Evolutionary conservation across 495 filamentous ascomycete species (phyloP), one percentile per base, ranked within the genome.

Genomic region (Astrothelium macrocarpum): DNA sequence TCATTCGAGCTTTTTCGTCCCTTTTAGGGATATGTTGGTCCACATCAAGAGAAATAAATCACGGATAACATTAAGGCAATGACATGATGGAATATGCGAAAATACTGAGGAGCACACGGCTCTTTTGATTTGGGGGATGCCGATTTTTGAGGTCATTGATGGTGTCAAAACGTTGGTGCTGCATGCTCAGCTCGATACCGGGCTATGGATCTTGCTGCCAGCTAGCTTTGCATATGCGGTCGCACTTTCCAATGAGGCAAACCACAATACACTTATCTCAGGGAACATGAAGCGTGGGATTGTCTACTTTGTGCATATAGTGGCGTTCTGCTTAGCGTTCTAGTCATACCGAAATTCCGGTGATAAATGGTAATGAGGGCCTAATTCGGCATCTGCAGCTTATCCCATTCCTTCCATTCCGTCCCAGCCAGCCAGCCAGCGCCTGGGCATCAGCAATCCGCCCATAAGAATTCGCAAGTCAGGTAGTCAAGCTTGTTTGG

Each of bases 301-400:
- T 9, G 49, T 26, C 2, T n/a, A 56, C 10, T 20, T 56, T 26
- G 25, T 56, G 49, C 49, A 56, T 56, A 11, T 29, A 56, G 29
- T 56, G 49, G 49, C 49, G 49, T 56, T 28, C 25, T 56, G 23
- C 49, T 28, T 56, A 56, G 49, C 49, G 49, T 56, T 56, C 18
- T 11, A 56, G 23, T 12, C 49, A 29, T 29, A 29, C 25, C 12
- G 20, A 11, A 29, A 56, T 56, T 29, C 25, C 23, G 49, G 49
- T 29, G 49, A 26, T 10, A 16, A 29, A 56, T 56, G 2, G 7
- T 28, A 26, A 29, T 56, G 23, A 56, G 29, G n/a, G 49, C 49
- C 29, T 5, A 20, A 56, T 16, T 4, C 25, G 49, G 23, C 49
- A 56, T 29, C 23, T 56, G 49, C 49, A 28, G 25, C 49, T 56